Percentiles rank a stretch among this genome's conserved stretches.
These are phyloP conservation scores for Acanthamoeba divionensis DNA, from an alignment of 208 protist species.

Conservation along the genomic window DNA sequence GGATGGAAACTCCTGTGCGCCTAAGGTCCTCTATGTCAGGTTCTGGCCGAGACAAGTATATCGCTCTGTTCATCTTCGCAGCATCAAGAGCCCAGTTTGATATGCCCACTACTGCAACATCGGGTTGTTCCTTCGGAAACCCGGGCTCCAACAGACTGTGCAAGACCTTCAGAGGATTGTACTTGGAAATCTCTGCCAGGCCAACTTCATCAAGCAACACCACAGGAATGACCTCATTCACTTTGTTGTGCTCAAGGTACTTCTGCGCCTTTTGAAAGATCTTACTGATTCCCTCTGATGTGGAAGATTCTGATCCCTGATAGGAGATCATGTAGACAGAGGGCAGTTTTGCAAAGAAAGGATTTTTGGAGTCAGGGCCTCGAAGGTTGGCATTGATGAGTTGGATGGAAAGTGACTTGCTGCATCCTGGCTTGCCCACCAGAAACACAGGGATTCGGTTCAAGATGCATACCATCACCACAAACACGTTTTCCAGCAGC, in stretches of 20 bases:
- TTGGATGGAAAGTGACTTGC: conserved; percentile 78
- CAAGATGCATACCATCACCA: conserved; percentile 73
- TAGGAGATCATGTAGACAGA: conserved; percentile 71
- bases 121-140: too few relatives aligned
- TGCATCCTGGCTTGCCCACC: conserved; percentile 79
- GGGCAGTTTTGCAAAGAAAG: conserved; percentile 60
- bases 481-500: conserved; percentile 81
- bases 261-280: conserved; percentile 68
- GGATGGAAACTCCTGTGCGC: conserved; percentile 65
- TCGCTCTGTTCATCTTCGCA: conserved; percentile 84
- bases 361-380: conserved; percentile 57
- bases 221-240: conserved; percentile 67
- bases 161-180: conserved; percentile 84
- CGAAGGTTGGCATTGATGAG: conserved; percentile 67
- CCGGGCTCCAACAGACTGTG: conserved; percentile 76
- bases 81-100: conserved; percentile 82
- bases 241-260: conserved; percentile 39
- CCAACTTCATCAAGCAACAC: conserved; percentile 85
- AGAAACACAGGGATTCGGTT: conserved; percentile 81
- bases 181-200: conserved; percentile 77
- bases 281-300: conserved; percentile 74
- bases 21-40: conserved; percentile 65
- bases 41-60: conserved; percentile 66
- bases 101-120: conserved; percentile 78
- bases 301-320: conserved; percentile 75